These are phyloP conservation scores for Botryosphaeria agaves DNA, from an alignment of 2,329 filamentous ascomycete species.

Conservation along the genomic window DNA sequence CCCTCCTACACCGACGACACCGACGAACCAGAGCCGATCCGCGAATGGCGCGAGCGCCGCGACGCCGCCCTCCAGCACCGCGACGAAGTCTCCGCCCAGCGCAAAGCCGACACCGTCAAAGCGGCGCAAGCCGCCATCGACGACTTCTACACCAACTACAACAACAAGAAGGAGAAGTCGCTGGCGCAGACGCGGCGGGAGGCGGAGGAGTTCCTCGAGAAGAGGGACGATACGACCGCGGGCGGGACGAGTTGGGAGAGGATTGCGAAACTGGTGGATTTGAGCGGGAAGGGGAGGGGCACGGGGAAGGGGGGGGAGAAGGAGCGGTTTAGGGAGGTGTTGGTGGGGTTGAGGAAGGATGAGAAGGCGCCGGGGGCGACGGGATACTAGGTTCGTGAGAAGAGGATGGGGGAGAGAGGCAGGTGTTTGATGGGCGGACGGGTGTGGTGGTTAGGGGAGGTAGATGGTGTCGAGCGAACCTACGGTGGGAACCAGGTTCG, in stretches of 20 bases:
- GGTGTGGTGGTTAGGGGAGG: no score
- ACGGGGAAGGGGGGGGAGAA: slow-evolving; percentile 66
- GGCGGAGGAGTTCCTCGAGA: slow-evolving; percentile 80
- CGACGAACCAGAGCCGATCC: slow-evolving; percentile 78
- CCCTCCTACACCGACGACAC: slow-evolving; percentile 38
- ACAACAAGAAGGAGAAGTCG: slow-evolving; percentile 90
- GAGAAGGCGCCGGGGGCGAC: slow-evolving; percentile 57
- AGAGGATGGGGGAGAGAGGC: no score
- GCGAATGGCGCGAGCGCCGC: slow-evolving; percentile 79
- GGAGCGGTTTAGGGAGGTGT: slow-evolving; percentile 83
- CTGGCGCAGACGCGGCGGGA: slow-evolving; percentile 79
- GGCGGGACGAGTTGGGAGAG: slow-evolving; percentile 98
- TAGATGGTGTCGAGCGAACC: no score
- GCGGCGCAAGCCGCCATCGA: slow-evolving; percentile 91
- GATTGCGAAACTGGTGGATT: slow-evolving; percentile 91
- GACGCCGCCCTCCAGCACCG: slow-evolving; percentile 71
- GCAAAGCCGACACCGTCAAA: slow-evolving; percentile 72
- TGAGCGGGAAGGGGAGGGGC: slow-evolving; percentile 87
- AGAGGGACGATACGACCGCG: slow-evolving; percentile 78
- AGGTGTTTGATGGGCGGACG: no score
- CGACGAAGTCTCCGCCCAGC: slow-evolving; percentile 63
- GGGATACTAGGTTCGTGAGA: slow-evolving; percentile 18
- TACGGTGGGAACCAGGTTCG: no score
- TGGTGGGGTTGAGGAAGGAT: slow-evolving; percentile 80
- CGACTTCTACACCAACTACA: slow-evolving; percentile 99